Evolutionary conservation across 768 basidiomycete species (phyloP).

Genomic region (Lanmaoa pseudosensibilis): DNA sequence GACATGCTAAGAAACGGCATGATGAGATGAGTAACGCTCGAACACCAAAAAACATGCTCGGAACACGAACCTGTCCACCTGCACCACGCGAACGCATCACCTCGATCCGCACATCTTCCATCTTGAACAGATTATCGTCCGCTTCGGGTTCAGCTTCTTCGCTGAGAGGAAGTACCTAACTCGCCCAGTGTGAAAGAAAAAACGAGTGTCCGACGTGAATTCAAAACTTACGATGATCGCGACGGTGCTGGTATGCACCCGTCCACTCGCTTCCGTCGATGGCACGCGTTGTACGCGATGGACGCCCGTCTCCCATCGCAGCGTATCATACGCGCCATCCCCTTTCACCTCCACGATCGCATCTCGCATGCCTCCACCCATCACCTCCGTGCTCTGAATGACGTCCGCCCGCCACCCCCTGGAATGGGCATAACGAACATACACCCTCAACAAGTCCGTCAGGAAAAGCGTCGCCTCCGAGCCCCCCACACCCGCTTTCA

Average conservation of each 20-base stretch:
- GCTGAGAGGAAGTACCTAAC: conserved; percentile 76
- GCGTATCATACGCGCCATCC: conserved; percentile 68
- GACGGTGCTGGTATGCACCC: conserved; percentile 91
- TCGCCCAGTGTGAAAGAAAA: conserved; percentile 1
- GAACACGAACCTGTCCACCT: conserved; percentile 77
- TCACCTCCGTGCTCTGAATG: conserved; percentile 56
- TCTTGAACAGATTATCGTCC: conserved; percentile 68
- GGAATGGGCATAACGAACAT: conserved; percentile 57
- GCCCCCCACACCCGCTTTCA: conserved; percentile 55
- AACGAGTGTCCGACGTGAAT: not conserved
- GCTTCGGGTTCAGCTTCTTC: conserved; percentile 57
- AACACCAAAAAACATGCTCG: not conserved
- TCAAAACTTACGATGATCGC: conserved; percentile 72
- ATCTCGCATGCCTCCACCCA: conserved; percentile 71
- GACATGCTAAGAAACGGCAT: conserved; percentile 71
- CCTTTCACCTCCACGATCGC: conserved; percentile 81
- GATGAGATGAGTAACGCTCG: not conserved
- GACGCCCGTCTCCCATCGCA: conserved; percentile 93
- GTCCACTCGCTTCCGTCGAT: conserved; percentile 81
- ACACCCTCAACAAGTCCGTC: conserved; percentile 78
- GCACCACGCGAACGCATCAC: conserved; percentile 98
- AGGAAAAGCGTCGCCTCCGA: conserved; percentile 47
- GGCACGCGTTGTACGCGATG: conserved; percentile 96
- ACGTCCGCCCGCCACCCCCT: conserved; percentile 63
- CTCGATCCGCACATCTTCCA: conserved; percentile 87